Evolutionary conservation across 306 rosid species (phyloP).

Genomic region (Cucurbita moschata): DNA sequence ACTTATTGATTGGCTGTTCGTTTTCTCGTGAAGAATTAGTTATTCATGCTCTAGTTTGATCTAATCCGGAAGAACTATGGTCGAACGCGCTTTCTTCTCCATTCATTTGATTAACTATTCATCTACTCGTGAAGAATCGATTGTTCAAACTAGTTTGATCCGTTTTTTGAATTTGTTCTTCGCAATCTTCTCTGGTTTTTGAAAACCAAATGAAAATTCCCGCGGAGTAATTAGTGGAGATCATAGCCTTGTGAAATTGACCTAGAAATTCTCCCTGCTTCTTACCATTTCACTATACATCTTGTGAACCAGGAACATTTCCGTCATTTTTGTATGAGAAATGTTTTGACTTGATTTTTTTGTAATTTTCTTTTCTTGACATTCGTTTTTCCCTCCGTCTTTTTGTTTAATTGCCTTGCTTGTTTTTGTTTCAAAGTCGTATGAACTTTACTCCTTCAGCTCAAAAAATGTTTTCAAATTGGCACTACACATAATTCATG

Average conservation of each 20-base stretch:
- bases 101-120: not conserved
- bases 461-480: too few species aligned
- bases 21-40: not conserved
- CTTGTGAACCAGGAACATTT: not conserved
- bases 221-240: not conserved
- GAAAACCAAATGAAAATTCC: not conserved
- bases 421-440: too few species aligned
- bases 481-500: not conserved
- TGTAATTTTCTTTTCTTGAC: not conserved
- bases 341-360: not conserved
- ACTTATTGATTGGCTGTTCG: not conserved
- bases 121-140: not conserved
- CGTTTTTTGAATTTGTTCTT: not conserved
- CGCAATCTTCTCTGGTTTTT: not conserved
- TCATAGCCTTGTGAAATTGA: not conserved
- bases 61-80: not conserved
- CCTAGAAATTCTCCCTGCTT: too few species aligned
- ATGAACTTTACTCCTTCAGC: too few species aligned
- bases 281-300: not conserved
- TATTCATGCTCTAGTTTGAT: not conserved
- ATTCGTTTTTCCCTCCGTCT: not conserved
- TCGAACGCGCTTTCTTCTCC: not conserved
- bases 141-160: not conserved
- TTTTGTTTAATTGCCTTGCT: too few species aligned
- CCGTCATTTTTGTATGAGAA: not conserved